Evolutionary conservation across 2,329 filamentous ascomycete genomes (phyloP).

Genomic region (Beauveria sp.): DNA sequence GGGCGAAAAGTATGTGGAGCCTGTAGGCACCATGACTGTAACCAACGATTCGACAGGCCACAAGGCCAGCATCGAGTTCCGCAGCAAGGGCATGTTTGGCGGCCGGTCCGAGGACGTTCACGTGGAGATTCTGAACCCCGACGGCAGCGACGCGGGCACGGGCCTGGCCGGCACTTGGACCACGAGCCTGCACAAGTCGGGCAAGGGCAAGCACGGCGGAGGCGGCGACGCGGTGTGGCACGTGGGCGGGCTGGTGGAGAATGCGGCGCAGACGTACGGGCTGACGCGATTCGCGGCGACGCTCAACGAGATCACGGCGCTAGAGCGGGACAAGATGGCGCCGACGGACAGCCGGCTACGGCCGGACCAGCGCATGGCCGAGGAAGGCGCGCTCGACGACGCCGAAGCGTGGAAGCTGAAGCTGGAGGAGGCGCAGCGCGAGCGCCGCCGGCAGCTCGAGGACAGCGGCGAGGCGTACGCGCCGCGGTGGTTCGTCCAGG

Average conservation of each 20-base stretch:
- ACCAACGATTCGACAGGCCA: constrained; percentile 76
- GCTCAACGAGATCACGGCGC: constrained; percentile 77
- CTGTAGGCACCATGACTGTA: constrained; percentile 82
- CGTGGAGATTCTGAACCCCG: constrained; percentile 62
- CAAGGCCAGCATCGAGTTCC: constrained; percentile 84
- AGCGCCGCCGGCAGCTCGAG: constrained; percentile 67
- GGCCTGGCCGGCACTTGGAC: constrained; percentile 84
- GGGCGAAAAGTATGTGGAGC: constrained; percentile 96
- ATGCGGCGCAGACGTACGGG: constrained; percentile 75
- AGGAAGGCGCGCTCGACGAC: constrained; percentile 72
- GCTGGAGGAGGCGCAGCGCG: constrained; percentile 80
- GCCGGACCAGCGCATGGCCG: constrained; percentile 80
- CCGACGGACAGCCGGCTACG: constrained; percentile 76
- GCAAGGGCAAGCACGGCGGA: constrained; percentile 44
- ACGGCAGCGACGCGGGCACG: constrained; percentile 58
- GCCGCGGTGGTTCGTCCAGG: constrained; percentile 78
- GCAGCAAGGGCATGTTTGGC: constrained; percentile 93
- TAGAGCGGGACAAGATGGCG: constrained; percentile 69
- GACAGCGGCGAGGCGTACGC: constrained; percentile 62
- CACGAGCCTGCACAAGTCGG: constrained; percentile 56
- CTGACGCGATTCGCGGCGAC: constrained; percentile 78
- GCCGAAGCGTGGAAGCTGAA: constrained; percentile 77
- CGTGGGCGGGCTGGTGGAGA: constrained; percentile 68
- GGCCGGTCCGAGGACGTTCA: constrained; percentile 85
- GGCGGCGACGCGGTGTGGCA: constrained; percentile 68